Conservation (phyloP, 345 rosid species). For the Dipteronia dyeriana region DNA sequence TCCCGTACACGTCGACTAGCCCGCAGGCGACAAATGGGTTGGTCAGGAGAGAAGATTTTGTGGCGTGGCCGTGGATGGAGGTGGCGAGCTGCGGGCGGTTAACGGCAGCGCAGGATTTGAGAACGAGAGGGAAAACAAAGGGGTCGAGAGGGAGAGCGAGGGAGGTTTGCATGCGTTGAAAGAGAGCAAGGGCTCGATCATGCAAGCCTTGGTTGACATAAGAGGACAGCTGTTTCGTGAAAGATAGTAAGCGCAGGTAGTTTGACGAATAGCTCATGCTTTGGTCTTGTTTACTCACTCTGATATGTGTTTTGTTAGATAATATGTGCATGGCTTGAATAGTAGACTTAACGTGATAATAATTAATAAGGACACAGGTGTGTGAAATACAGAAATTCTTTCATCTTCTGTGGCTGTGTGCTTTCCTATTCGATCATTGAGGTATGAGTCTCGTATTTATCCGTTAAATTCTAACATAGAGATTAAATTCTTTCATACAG, state of each 20-base stretch:
- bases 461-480: too few relatives aligned
- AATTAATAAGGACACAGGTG: too few relatives aligned
- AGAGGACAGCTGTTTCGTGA: conserved; percentile 50
- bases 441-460: too few relatives aligned
- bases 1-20: conserved; percentile 52
- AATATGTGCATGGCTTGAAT: too few relatives aligned
- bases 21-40: conserved; percentile 59
- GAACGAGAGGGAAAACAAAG: conserved; percentile 55
- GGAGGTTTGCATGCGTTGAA: conserved; percentile 49
- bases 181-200: conserved; percentile 50
- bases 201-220: conserved; percentile 52
- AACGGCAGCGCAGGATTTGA: conserved; percentile 61
- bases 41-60: conserved; percentile 37
- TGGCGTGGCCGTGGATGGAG: conserved; percentile 45
- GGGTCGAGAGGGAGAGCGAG: conserved; percentile 53
- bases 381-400: too few relatives aligned
- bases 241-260: conserved; percentile 40
- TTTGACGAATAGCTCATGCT: conserved; percentile 36
- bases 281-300: background rate
- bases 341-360: too few relatives aligned
- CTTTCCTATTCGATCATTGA: too few relatives aligned
- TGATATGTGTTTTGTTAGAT: too few relatives aligned
- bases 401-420: too few relatives aligned
- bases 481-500: too few relatives aligned
- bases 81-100: conserved; percentile 42